Conservation (phyloP, 352 stramenopile genomes). For the Phytophthora cactorum region DNA sequence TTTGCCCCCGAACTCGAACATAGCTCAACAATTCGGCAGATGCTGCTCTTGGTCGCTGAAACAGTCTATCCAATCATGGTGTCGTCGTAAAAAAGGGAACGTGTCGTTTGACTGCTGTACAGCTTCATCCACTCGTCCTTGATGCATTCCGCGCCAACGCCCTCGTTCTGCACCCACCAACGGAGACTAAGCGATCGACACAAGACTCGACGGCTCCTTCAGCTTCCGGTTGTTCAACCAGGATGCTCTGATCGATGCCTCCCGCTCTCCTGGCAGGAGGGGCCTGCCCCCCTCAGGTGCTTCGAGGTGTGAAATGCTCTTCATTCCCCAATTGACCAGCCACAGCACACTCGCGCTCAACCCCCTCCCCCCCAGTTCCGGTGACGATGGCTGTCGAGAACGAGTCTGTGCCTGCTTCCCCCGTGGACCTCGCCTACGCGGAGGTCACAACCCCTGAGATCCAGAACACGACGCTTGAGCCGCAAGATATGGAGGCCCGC, state of each 20-base stretch:
- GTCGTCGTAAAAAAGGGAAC: too few species aligned
- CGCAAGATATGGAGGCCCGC: conserved; percentile 27
- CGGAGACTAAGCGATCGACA: conserved; percentile 23
- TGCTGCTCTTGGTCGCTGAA: too few species aligned
- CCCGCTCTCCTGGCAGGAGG: conserved; percentile 14
- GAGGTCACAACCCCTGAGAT: conserved; percentile 30
- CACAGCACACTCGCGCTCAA: conserved; percentile 13
- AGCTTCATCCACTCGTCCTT: neutral
- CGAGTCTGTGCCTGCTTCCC: conserved; percentile 31
- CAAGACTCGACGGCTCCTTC: conserved; percentile 14
- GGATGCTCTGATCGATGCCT: conserved; percentile 20
- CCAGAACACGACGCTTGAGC: conserved; percentile 30
- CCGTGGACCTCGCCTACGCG: conserved; percentile 23
- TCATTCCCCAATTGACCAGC: conserved; percentile 30
- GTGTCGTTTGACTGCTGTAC: too few species aligned
- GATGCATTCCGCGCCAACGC: conserved; percentile 5
- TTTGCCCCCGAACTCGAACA: too few species aligned
- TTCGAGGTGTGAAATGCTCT: neutral
- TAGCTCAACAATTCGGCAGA: too few species aligned
- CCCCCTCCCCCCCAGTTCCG: neutral
- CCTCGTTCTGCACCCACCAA: conserved; percentile 28
- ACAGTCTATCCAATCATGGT: too few species aligned
- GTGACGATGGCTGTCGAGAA: conserved; percentile 21
- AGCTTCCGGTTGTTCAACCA: conserved; percentile 33
- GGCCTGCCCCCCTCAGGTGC: neutral